Conservation (phyloP, 495 filamentous ascomycete species). For the Wilcoxina mikolae region DNA sequence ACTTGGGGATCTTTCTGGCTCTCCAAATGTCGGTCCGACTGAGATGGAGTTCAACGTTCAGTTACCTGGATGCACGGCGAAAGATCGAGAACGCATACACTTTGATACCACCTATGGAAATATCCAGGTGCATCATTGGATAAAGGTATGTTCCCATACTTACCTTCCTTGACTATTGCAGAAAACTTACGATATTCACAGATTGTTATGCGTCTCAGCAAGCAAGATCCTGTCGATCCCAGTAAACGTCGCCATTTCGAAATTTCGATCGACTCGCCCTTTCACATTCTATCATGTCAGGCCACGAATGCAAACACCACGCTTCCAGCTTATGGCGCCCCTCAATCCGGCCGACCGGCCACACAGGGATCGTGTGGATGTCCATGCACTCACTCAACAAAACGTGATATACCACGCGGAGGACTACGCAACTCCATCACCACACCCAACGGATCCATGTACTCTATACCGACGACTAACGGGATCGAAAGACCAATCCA, state of each 20-base stretch:
- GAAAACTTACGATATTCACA: constrained; percentile 32
- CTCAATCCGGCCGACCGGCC: background rate
- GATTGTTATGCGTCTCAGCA: constrained; percentile 94
- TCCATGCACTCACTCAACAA: background rate
- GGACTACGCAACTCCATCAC: constrained; percentile 23
- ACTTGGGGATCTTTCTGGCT: constrained; percentile 60
- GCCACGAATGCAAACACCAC: constrained; percentile 83
- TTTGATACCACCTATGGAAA: constrained; percentile 94
- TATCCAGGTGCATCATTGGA: constrained; percentile 96
- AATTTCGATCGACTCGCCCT: constrained; percentile 96
- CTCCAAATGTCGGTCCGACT: constrained; percentile 62
- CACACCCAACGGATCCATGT: constrained; percentile 14
- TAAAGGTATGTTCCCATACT: constrained; percentile 54
- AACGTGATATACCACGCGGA: background rate
- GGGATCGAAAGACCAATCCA: constrained; percentile 58
- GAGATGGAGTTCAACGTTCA: constrained; percentile 97
- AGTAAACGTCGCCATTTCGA: constrained; percentile 84
- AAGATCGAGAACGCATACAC: constrained; percentile 72
- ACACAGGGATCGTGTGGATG: background rate
- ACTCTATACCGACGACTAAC: constrained; percentile 28
- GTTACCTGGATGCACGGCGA: constrained; percentile 77
- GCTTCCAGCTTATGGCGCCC: constrained; percentile 61
- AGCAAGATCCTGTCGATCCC: constrained; percentile 65
- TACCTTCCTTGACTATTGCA: constrained; percentile 9
- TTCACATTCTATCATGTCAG: constrained; percentile 87